A percentile compares a stretch with the other conserved stretches of the same genome.
phyloP scores from a whole-genome alignment of 768 basidiomycete genomes.

The Russula olivacea region DNA sequence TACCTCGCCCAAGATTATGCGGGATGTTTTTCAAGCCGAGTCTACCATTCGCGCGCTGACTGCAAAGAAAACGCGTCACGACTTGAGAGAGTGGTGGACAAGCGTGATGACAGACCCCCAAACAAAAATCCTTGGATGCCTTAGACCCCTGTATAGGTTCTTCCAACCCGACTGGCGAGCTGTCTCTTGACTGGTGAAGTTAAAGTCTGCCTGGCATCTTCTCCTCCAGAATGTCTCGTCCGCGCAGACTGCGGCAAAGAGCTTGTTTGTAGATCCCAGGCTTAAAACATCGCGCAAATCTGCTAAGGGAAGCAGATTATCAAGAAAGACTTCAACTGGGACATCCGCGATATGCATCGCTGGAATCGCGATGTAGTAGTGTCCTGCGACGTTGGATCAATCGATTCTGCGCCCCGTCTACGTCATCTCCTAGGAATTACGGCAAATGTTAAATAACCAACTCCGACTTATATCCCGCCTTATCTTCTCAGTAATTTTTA shows the following conservation, averaged over 20 bases:
- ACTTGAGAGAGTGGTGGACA: neutral
- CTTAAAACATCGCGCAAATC: slow-evolving; percentile 49
- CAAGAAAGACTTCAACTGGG: slow-evolving; percentile 73
- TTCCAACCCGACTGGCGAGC: slow-evolving; percentile 77
- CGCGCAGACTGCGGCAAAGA: slow-evolving; percentile 52
- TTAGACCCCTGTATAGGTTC: slow-evolving; percentile 68
- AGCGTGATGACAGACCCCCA: slow-evolving; percentile 48
- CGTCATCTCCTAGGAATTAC: neutral
- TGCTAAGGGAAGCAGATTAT: slow-evolving; percentile 59
- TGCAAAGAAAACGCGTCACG: slow-evolving; percentile 29
- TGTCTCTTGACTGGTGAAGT: slow-evolving; percentile 65
- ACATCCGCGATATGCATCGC: slow-evolving; percentile 46
- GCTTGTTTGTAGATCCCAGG: slow-evolving; percentile 57
- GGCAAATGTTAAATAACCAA: neutral
- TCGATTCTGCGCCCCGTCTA: neutral
- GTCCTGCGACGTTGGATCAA: neutral
- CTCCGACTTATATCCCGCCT: neutral
- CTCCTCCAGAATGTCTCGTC: slow-evolving; percentile 81
- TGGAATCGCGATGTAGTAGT: neutral
- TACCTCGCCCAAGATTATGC: slow-evolving; percentile 34
- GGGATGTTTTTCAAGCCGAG: slow-evolving; percentile 48
- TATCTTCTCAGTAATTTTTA: neutral
- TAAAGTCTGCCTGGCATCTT: slow-evolving; percentile 63
- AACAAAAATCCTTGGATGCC: slow-evolving; percentile 45
- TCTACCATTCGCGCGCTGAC: slow-evolving; percentile 57